These are phyloP conservation scores for Pichia kudriavzevii DNA, from an alignment of 1,139 yeast species.

Conservation along the genomic window DNA sequence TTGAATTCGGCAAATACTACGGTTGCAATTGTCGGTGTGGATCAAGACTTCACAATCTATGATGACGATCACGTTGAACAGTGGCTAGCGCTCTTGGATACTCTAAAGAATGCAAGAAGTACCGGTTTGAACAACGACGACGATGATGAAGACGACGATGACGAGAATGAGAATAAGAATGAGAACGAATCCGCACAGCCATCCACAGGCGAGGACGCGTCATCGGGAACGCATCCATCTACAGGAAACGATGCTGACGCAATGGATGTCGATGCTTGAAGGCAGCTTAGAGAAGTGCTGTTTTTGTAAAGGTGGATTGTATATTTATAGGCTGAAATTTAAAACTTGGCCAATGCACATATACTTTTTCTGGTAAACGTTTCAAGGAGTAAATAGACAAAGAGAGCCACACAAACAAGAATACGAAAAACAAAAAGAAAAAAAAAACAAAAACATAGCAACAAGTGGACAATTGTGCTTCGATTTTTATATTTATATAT, in stretches of 20 bases:
- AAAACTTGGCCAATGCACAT: no score
- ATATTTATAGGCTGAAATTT: no score
- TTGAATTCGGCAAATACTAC: slow-evolving; percentile 78
- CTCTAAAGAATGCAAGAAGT: slow-evolving; percentile 44
- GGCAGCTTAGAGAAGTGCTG: no score
- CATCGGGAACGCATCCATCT: no score
- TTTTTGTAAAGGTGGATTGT: no score
- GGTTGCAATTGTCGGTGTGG: slow-evolving; percentile 85
- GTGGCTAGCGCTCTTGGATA: slow-evolving; percentile 52
- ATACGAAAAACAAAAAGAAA: background rate
- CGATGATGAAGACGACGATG: slow-evolving; percentile 30
- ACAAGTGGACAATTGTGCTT: no score
- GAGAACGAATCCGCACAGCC: no score
- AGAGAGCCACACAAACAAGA: background rate
- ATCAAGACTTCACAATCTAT: slow-evolving; percentile 61
- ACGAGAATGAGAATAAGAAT: slow-evolving; percentile 6
- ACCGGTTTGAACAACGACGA: slow-evolving; percentile 36
- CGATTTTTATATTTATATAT: background rate
- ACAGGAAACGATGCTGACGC: slow-evolving; percentile 15
- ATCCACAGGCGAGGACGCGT: no score
- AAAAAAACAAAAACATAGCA: background rate
- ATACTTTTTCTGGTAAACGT: no score
- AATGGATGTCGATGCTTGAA: slow-evolving; percentile 10
- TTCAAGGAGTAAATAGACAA: no score
- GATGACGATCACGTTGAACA: slow-evolving; percentile 84